phyloP scores from a whole-genome alignment of 2,329 filamentous ascomycete genomes.

The Mycosphaerella arachidis region DNA sequence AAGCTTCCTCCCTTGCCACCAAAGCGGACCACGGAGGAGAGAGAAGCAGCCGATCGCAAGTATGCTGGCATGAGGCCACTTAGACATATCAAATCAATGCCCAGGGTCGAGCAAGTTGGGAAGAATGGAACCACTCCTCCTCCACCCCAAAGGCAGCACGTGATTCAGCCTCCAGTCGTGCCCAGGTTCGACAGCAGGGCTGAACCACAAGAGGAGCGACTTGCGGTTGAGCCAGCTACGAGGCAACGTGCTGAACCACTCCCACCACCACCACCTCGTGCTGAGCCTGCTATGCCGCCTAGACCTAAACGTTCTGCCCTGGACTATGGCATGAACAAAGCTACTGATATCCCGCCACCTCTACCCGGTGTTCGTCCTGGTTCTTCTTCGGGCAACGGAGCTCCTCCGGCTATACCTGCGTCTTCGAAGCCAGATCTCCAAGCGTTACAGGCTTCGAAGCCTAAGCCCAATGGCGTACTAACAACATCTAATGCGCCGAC shows the following conservation, averaged over 20 bases:
- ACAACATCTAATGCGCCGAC: conserved; percentile 11
- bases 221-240: conserved; percentile 9
- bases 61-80: conserved; percentile 19
- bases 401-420: conserved; percentile 50
- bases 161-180: conserved; percentile 10
- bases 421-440: conserved; percentile 56
- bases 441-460: conserved; percentile 52
- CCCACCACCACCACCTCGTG: conserved; percentile 14
- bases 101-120: conserved; percentile 17
- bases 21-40: conserved; percentile 43
- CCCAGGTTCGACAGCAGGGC: not conserved
- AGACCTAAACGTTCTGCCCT: conserved; percentile 27
- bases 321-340: conserved; percentile 25
- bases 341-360: conserved; percentile 13
- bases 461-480: conserved; percentile 26
- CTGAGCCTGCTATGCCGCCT: conserved; percentile 19
- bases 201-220: conserved; percentile 4
- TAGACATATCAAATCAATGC: conserved; percentile 24
- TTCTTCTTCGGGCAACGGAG: conserved; percentile 17
- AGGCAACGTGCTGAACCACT: conserved; percentile 16
- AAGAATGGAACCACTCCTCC: conserved; percentile 27
- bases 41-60: conserved; percentile 31
- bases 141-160: conserved; percentile 13
- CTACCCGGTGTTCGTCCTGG: conserved; percentile 9
- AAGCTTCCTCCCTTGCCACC: conserved; percentile 53